Percentiles rank a stretch among this genome's conserved stretches.
These are phyloP conservation scores for Naganishia onofrii DNA, from an alignment of 768 basidiomycete species.

Conservation along the genomic window DNA sequence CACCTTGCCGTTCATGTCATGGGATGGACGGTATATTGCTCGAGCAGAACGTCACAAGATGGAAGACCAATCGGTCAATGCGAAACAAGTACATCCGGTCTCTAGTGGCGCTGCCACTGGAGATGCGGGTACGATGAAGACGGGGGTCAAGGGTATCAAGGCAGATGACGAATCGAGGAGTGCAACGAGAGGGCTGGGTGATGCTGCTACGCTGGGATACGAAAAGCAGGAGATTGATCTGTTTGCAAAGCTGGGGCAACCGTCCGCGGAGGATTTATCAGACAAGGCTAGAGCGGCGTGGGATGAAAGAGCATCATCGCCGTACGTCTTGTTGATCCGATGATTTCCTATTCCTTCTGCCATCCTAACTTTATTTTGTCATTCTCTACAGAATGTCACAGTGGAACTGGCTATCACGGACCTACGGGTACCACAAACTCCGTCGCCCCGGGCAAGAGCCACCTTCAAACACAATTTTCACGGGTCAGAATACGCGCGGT, in stretches of 20 bases:
- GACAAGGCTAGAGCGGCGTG: constrained; percentile 12
- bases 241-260: constrained; percentile 11
- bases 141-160: background rate
- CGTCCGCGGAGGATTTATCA: constrained; percentile 12
- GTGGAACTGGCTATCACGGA: constrained; percentile 24
- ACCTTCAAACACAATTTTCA: constrained; percentile 18
- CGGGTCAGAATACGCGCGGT: constrained; percentile 6
- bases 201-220: constrained; percentile 7
- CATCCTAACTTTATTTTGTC: background rate
- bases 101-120: background rate
- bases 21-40: constrained; percentile 39
- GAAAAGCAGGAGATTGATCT: constrained; percentile 22
- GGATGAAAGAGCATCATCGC: constrained; percentile 16
- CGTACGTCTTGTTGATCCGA: background rate
- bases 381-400: constrained; percentile 2
- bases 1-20: constrained; percentile 40
- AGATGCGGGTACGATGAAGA: background rate
- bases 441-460: constrained; percentile 12
- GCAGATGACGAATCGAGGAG: background rate
- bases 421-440: constrained; percentile 17
- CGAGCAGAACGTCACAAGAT: constrained; percentile 23
- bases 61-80: constrained; percentile 10
- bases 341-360: too few species aligned
- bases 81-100: background rate
- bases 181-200: constrained; percentile 5